phyloP scores from a whole-genome alignment of 805 yeast species.

The Kazachstania kunashirensis region DNA sequence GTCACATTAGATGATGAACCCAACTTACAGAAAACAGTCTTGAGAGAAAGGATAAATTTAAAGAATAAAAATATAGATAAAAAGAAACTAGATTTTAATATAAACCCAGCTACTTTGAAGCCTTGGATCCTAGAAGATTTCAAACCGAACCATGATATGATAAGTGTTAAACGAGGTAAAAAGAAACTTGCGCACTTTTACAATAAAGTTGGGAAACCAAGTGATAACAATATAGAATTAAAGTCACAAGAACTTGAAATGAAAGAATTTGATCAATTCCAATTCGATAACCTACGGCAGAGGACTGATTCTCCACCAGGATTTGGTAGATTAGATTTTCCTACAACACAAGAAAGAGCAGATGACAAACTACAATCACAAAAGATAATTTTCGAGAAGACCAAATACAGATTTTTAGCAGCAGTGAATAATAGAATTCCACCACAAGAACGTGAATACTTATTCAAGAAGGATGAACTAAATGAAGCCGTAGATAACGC shows the following conservation, averaged over 20 bases:
- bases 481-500: conserved; percentile 32
- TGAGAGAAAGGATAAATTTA: neutral
- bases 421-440: conserved; percentile 32
- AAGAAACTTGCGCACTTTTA: conserved; percentile 14
- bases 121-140: conserved; percentile 31
- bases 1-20: too few species aligned
- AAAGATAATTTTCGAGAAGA: conserved; percentile 30
- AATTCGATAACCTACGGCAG: conserved; percentile 25
- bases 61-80: too few species aligned
- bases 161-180: conserved; percentile 9
- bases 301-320: conserved; percentile 48
- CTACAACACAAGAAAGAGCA: conserved; percentile 42
- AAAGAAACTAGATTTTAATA: conserved; percentile 10
- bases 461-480: conserved; percentile 36
- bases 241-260: conserved; percentile 8
- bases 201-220: conserved; percentile 16
- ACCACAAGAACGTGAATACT: conserved; percentile 29
- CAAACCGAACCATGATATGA: conserved; percentile 17
- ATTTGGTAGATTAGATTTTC: conserved; percentile 50
- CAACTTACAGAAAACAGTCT: too few species aligned
- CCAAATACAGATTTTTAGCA: conserved; percentile 36
- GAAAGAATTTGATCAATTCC: conserved; percentile 12
- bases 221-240: neutral
- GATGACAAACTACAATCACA: conserved; percentile 32
- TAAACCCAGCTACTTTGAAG: conserved; percentile 21